A percentile compares a stretch with the other conserved stretches of the same genome.
These are phyloP conservation scores for Lentinus polychrous DNA, from an alignment of 1,284 basidiomycete genomes.

Conservation along the genomic window DNA sequence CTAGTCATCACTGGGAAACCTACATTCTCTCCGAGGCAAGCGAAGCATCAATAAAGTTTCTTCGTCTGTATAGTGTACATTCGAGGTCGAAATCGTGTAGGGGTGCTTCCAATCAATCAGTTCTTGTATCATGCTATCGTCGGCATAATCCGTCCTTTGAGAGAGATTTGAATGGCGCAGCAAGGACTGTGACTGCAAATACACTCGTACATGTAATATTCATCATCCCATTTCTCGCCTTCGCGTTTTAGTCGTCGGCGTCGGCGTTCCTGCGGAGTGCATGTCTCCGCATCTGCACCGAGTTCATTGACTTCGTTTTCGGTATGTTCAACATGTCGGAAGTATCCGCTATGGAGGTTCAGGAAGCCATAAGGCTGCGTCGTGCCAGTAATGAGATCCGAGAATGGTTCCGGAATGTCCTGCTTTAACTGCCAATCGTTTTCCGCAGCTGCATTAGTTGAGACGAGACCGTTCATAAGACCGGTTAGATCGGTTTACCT, in stretches of 20 bases:
- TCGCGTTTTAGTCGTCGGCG: constrained; percentile 47
- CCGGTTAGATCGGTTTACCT: constrained; percentile 33
- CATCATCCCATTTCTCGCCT: constrained; percentile 71
- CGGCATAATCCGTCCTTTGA: constrained; percentile 68
- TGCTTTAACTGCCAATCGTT: constrained; percentile 77
- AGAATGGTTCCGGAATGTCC: constrained; percentile 36
- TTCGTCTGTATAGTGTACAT: constrained; percentile 55
- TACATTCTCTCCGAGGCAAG: constrained; percentile 74
- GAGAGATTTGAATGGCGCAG: constrained; percentile 3
- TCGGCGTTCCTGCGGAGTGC: constrained; percentile 38
- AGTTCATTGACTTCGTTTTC: constrained; percentile 79
- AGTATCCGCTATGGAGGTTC: constrained; percentile 64
- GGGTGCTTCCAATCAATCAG: constrained; percentile 59
- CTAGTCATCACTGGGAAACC: constrained; percentile 21
- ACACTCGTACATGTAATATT: constrained; percentile 66
- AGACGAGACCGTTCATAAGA: neutral
- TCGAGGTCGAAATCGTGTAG: constrained; percentile 25
- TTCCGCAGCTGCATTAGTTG: constrained; percentile 44
- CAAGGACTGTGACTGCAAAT: constrained; percentile 1
- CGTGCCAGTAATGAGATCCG: constrained; percentile 32
- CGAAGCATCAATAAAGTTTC: constrained; percentile 64
- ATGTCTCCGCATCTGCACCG: constrained; percentile 55
- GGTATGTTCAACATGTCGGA: constrained; percentile 57
- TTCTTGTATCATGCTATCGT: constrained; percentile 67
- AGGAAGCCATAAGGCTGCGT: constrained; percentile 67